Conservation (phyloP, 345 rosid species). For the Camelina laxa region DNA sequence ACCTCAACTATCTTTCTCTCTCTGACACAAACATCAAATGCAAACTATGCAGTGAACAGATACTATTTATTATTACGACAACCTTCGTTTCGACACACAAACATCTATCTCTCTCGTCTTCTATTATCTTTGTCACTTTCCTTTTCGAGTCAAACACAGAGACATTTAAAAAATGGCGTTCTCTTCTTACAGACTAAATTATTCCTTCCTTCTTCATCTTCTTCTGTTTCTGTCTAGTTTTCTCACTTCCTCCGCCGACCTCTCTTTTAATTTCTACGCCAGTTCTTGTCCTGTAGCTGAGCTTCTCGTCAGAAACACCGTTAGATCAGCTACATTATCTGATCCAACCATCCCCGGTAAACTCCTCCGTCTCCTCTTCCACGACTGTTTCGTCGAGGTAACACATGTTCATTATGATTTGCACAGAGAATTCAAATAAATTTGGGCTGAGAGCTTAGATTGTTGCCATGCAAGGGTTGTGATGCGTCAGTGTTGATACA, state of each 20-base stretch:
- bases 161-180: conserved; percentile 25
- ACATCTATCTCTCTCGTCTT: not conserved
- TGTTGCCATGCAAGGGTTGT: conserved; percentile 58
- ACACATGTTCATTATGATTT: not conserved
- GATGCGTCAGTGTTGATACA: conserved; percentile 80
- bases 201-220: conserved; percentile 9
- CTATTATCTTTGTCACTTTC: conserved; percentile 5
- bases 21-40: conserved; percentile 26
- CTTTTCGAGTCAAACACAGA: conserved; percentile 4
- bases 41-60: not conserved
- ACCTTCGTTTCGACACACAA: not conserved
- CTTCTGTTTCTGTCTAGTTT: conserved; percentile 35
- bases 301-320: conserved; percentile 60
- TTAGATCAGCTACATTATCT: conserved; percentile 64
- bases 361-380: conserved; percentile 82
- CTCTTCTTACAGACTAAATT: conserved; percentile 52
- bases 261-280: conserved; percentile 68
- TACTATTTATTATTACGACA: conserved; percentile 14
- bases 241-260: conserved; percentile 38
- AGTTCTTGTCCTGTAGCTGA: conserved; percentile 73
- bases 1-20: conserved; percentile 24
- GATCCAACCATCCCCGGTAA: conserved; percentile 82
- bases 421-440: not conserved
- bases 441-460: not conserved
- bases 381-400: conserved; percentile 86